Base-by-base conservation (phyloP, 352 stramenopile species). In the Bremia lactucae region DNA sequence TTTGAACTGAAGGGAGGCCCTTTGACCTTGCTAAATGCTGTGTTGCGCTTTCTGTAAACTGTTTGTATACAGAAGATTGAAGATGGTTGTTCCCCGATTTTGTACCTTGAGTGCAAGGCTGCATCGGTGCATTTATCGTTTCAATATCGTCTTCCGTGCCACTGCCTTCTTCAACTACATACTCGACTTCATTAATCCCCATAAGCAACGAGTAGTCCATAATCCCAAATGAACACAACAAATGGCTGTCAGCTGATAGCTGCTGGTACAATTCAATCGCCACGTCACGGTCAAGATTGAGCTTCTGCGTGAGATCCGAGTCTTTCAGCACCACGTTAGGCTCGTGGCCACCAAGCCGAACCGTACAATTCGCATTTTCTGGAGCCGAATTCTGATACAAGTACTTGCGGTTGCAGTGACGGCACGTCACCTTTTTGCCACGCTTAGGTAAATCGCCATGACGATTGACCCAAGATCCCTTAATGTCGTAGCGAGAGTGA, bases 141-240 rank as follows among this genome's bases (percentile, higher is more conserved):
- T 68, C 53, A 50, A 21, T 38, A 15, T 72, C 42, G 15, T 77
- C 57, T 11, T 64, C 55, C 7, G 77, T 73, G 8, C 57, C 59
- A 2, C 43, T 72, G 8, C 53, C 55, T 51, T 87, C 77, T 34
- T 94, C 81, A 11, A 94, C 81, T 2, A 86, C 66, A 42, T 90
- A 94, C 51, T 91, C 78, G 24, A 91, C 73, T 56, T 93, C 79
- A 54, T 90, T 84, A 35, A 96, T 73, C 2, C 82, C 83, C 71
- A 96, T 87, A 14, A 96, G 71, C 22, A 96, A 50, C 19, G 77
- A 93, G 52, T 96, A 96, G 51, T 96, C 85, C 85, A 96, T 96
- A 47, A 96, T 95, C 14, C 83, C 81, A 55, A 92, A 89, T 23
- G 71, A 81, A 39, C 79, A 88, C 4, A 95, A 55, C 19, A 93